Conservation (phyloP, 2,329 filamentous ascomycete species). For the Mariannaea elegans region DNA sequence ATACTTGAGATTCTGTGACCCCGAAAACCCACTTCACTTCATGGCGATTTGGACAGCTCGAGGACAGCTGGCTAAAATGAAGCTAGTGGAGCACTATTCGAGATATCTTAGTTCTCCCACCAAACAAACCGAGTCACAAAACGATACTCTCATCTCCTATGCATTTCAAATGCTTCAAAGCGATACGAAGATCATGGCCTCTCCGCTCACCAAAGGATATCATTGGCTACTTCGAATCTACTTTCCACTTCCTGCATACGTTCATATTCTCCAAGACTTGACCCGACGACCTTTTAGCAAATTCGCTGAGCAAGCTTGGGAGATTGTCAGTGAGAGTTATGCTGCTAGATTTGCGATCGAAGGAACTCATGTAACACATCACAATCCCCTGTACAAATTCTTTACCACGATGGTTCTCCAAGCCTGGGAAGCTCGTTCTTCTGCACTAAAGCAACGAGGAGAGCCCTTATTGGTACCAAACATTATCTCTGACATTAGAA, state of each 20-base stretch:
- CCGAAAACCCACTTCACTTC: conserved; percentile 50
- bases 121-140: background rate
- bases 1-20: conserved; percentile 55
- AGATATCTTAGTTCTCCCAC: background rate
- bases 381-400: background rate
- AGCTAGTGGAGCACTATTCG: conserved; percentile 55
- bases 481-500: background rate
- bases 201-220: conserved; percentile 5
- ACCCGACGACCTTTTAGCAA: conserved; percentile 1
- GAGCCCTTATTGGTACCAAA: background rate
- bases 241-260: conserved; percentile 13
- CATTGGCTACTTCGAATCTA: conserved; percentile 1
- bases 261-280: conserved; percentile 11
- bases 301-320: background rate
- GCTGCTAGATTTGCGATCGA: background rate
- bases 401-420: background rate
- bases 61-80: conserved; percentile 54
- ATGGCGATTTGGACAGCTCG: conserved; percentile 41
- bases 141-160: background rate
- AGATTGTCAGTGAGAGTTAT: background rate
- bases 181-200: conserved; percentile 2
- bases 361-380: background rate
- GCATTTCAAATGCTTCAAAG: conserved; percentile 8
- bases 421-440: conserved; percentile 9
- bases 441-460: background rate